Evolutionary conservation across 306 rosid genomes (phyloP), one percentile per base, ranked within the genome.

Genomic region (Pterocarpus santalinus): DNA sequence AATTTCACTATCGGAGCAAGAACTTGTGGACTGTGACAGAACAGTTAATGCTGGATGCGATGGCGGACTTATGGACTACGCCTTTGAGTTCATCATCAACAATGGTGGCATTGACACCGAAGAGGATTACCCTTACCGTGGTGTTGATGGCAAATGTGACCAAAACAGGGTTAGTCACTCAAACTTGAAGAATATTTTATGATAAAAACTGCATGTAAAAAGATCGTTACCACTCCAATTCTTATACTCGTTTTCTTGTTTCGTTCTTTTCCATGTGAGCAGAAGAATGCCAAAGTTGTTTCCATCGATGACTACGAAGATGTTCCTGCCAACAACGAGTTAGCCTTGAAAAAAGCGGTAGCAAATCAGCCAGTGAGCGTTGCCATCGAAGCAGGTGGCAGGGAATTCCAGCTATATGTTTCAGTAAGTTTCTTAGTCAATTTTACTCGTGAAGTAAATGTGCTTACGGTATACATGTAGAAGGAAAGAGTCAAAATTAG

Each of bases 311-410:
- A 0, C 38, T 92, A 78, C 12, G 97, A 91, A 85, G 90, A 90
- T 79, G 95, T 92, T 72, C 95, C 95, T 22, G 47, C 16, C 5
- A 47, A 90, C 76, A 69, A 86, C 13, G 98, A 95, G 87, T 10
- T 55, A 7, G 95, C 97, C 36, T 85, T 95, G 88, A 71, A 81
- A 51, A 91, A 90, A 78, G 98, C 97, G 2, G 90, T 86, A 3
- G 89, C 98, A 22, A 83, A 87, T 75, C 98, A 95, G 82, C 97
- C 97, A 3, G 83, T 95, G 7, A 87, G 92, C 5, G 86, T 92
- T 64, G 97, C 98, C 63, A 92, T 95, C 77, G 98, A 95, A 88
- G 98, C 89, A 39, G 90, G 84, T 28, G 97, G 98, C 82, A 88
- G 87, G 83, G 91, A 77, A 17, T 95, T 92, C 88, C 97, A 95